Evolutionary conservation across 2,329 filamentous ascomycete genomes (phyloP), one percentile per base, ranked within the genome.

Genomic region (Penicillium vulpinum): DNA sequence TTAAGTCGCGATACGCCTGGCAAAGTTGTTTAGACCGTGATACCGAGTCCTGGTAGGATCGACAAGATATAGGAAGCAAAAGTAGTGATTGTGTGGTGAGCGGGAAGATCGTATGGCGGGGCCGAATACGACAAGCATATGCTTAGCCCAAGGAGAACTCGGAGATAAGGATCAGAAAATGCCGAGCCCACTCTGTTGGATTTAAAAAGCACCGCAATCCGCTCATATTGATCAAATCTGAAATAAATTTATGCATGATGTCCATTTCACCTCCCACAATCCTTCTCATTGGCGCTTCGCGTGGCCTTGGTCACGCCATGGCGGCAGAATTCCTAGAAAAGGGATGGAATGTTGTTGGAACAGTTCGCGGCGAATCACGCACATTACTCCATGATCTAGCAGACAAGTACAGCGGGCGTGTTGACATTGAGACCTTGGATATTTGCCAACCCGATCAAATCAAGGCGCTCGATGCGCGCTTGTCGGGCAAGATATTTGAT

Each of bases 381-480:
- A 51, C 36, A 31, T 43, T 31, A 43, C 28, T 51, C 8, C 48
- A 51, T 10, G 48, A 51, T 2, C 26, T 51, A 18, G 36, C 36
- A 28, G 48, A 51, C 26, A 33, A 51, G 4, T 51, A 51, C 28
- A 43, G 8, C 4, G 48, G 48, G 10, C 48, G 36, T 2, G 28
- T 51, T 24, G 48, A 51, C 1, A 51, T 51, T 33, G 18, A 33
- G 28, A 51, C 26, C 16, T 31, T 51, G 36, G 48, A 51, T 6
- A 51, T 51, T 18, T 51, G 48, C 36, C 18, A 51, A 33, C 38
- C 48, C 1, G 48, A 43, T 51, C 26, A 51, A 51, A 51, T 51
- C 36, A n/a, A 43, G 26, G 24, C 48, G 18, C 48, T 51, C 9
- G 28, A 51, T 9, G 43, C 22, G 9, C 38, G 36, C 18, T 31